Evolutionary conservation across 257 asterid species (phyloP).

Genomic region (Solanum piurae): DNA sequence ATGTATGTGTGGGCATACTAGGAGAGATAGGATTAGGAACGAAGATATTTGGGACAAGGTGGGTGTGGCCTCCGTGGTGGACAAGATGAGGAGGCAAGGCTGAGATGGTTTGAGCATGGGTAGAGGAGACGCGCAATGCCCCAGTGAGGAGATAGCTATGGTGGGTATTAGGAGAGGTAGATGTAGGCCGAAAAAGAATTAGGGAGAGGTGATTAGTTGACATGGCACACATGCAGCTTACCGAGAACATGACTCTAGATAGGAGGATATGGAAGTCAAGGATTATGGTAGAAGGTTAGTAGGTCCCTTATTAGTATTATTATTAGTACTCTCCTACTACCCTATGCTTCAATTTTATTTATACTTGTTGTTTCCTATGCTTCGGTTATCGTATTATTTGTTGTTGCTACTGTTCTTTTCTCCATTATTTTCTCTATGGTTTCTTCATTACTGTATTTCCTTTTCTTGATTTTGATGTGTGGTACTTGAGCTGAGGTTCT

Average conservation of each 20-base stretch:
- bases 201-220: not conserved
- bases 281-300: not conserved
- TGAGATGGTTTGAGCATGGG: not conserved
- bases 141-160: not conserved
- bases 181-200: not conserved
- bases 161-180: not conserved
- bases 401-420: not conserved
- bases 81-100: not conserved
- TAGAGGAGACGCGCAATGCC: not conserved
- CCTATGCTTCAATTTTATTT: not conserved
- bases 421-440: not conserved
- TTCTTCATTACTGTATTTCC: not conserved
- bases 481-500: not conserved
- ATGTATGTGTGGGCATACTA: not conserved
- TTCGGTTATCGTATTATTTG: not conserved
- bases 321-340: not conserved
- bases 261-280: not conserved
- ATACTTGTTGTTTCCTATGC: not conserved
- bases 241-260: not conserved
- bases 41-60: not conserved
- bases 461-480: not conserved
- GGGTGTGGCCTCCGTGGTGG: not conserved
- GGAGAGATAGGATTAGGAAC: not conserved
- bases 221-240: not conserved
- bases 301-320: not conserved